Evolutionary conservation across 345 rosid genomes (phyloP).

Genomic region (Eucalyptus guilfoylei): DNA sequence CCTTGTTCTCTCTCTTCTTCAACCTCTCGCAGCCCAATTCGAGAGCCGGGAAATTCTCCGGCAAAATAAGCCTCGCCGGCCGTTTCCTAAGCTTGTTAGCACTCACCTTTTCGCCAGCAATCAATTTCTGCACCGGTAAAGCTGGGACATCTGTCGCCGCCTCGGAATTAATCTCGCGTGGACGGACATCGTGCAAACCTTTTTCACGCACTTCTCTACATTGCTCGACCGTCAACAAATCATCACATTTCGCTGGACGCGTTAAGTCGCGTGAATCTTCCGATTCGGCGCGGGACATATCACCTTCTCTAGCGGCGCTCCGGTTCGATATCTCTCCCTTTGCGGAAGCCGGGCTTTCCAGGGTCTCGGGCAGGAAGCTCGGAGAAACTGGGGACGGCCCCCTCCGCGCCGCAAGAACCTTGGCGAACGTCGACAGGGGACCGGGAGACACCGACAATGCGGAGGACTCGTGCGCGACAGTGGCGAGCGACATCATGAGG

Average conservation of each 20-base stretch:
- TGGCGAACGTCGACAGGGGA: not conserved
- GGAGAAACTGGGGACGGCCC: not conserved
- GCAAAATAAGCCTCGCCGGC: constrained; percentile 31
- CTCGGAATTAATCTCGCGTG: not conserved
- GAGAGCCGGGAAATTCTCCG: not conserved
- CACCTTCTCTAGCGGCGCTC: not conserved
- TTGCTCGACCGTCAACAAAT: not conserved
- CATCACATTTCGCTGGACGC: not conserved
- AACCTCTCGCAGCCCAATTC: not conserved
- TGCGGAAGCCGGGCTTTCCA: not conserved
- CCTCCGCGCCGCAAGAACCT: not conserved
- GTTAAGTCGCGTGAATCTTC: not conserved
- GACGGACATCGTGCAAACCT: not conserved
- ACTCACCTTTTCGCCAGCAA: not conserved
- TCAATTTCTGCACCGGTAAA: not conserved
- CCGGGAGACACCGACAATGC: not conserved
- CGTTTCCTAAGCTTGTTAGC: constrained; percentile 14
- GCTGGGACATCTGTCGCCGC: not conserved
- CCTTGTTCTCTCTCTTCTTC: constrained; percentile 8
- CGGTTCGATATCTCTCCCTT: not conserved
- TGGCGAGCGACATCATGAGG: constrained; percentile 1
- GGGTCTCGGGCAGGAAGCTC: not conserved
- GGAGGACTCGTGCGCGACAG: not conserved
- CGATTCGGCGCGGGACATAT: not conserved
- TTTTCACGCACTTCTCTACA: not conserved